Evolutionary conservation across 2,329 filamentous ascomycete genomes (phyloP).

Genomic region (Nothophoma quercina): DNA sequence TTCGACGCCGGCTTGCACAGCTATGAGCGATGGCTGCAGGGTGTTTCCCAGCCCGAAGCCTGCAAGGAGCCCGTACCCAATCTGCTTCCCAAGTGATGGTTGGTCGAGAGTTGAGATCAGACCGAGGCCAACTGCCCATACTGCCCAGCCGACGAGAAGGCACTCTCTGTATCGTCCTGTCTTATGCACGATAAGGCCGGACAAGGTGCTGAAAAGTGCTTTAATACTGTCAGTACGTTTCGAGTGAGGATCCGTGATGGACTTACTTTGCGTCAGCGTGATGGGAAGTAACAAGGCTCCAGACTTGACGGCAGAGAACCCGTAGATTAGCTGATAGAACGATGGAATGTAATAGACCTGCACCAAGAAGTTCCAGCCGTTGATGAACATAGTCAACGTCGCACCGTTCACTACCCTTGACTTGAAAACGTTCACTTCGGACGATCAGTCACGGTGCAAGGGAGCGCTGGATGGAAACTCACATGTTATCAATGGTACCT

Average conservation of each 20-base stretch:
- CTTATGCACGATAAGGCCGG: slow-evolving; percentile 28
- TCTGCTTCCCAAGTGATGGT: slow-evolving; percentile 25
- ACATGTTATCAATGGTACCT: slow-evolving; percentile 66
- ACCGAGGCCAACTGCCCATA: slow-evolving; percentile 30
- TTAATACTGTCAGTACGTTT: neutral
- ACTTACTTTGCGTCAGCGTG: slow-evolving; percentile 48
- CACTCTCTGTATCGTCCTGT: slow-evolving; percentile 31
- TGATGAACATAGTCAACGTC: slow-evolving; percentile 59
- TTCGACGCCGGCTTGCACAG: slow-evolving; percentile 60
- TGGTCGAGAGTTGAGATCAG: slow-evolving; percentile 25
- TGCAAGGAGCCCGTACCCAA: slow-evolving; percentile 28
- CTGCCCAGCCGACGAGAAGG: slow-evolving; percentile 28
- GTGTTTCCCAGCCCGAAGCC: slow-evolving; percentile 57
- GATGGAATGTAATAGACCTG: slow-evolving; percentile 69
- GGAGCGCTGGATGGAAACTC: slow-evolving; percentile 21
- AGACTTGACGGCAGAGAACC: slow-evolving; percentile 58
- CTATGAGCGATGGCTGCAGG: slow-evolving; percentile 64
- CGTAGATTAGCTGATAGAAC: slow-evolving; percentile 67
- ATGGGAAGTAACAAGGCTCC: slow-evolving; percentile 60
- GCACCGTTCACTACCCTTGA: slow-evolving; percentile 29
- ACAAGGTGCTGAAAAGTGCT: slow-evolving; percentile 33
- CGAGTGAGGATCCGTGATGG: neutral
- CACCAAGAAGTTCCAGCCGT: slow-evolving; percentile 67
- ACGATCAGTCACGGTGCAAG: neutral
- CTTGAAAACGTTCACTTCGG: slow-evolving; percentile 27